Evolutionary conservation across 176 grass and related monocot species (phyloP).

Genomic region (Avena atlantica): DNA sequence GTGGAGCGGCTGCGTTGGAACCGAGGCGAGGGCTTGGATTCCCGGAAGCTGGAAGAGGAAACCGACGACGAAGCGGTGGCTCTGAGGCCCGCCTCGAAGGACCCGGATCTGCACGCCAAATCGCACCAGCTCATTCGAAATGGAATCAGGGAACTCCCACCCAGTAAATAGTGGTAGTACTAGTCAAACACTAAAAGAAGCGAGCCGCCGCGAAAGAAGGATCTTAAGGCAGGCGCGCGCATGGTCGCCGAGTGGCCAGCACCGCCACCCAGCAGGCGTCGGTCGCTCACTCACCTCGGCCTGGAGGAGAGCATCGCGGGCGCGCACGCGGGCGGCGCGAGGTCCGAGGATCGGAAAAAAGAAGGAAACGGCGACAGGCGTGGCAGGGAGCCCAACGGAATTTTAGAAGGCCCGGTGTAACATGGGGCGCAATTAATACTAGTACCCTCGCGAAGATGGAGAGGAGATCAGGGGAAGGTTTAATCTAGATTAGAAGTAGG

Average conservation of each 20-base stretch:
- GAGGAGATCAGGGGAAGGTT: not conserved
- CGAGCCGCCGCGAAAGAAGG: constrained; percentile 50
- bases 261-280: too few species aligned
- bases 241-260: not conserved
- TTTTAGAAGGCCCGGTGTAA: constrained; percentile 32
- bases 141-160: not conserved
- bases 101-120: constrained; percentile 59
- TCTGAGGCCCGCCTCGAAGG: constrained; percentile 57
- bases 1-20: constrained; percentile 49
- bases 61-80: not conserved
- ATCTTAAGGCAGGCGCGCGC: constrained; percentile 34
- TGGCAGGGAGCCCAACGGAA: constrained; percentile 39
- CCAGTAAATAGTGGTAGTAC: constrained; percentile 28
- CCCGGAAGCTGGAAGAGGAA: constrained; percentile 27
- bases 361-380: not conserved
- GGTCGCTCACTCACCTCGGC: constrained; percentile 46
- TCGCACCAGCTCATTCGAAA: constrained; percentile 47
- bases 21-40: constrained; percentile 33
- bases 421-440: constrained; percentile 40
- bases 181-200: constrained; percentile 47
- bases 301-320: constrained; percentile 52
- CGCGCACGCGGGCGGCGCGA: constrained; percentile 44
- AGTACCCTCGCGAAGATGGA: not conserved
- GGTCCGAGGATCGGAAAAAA: constrained; percentile 30
- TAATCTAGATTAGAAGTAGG: not conserved